These are phyloP conservation scores for Eucalyptus brandiana DNA, from an alignment of 345 rosid genomes.

Conservation along the genomic window DNA sequence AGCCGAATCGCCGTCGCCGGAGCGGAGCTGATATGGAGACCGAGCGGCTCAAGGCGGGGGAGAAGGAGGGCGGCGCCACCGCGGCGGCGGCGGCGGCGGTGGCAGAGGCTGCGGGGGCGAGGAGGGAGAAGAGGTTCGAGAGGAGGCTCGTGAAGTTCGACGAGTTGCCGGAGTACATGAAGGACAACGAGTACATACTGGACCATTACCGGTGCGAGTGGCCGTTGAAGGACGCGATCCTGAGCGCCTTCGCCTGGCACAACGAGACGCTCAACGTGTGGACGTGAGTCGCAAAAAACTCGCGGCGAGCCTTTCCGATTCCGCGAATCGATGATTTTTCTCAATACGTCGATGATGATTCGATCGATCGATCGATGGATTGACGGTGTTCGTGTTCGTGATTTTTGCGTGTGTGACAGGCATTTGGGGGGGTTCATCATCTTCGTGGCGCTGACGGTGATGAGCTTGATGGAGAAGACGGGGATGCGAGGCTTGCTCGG, in stretches of 20 bases:
- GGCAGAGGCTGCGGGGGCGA: neutral
- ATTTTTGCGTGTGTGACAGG: constrained; percentile 16
- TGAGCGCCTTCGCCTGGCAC: constrained; percentile 80
- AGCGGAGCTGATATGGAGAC: neutral
- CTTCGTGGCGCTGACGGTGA: constrained; percentile 46
- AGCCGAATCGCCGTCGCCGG: neutral
- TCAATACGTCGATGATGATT: neutral
- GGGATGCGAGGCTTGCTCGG: constrained; percentile 42
- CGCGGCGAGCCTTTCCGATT: neutral
- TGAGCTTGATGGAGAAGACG: constrained; percentile 46
- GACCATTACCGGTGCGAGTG: constrained; percentile 89
- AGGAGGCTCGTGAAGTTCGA: constrained; percentile 50
- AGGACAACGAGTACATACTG: constrained; percentile 84
- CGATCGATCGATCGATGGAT: neutral
- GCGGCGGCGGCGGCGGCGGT: neutral
- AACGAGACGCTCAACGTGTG: constrained; percentile 93
- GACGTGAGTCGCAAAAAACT: constrained; percentile 41
- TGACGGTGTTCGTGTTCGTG: neutral
- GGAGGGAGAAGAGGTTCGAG: constrained; percentile 14
- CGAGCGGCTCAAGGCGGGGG: neutral
- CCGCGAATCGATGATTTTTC: neutral
- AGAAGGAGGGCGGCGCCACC: neutral
- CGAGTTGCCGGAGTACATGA: constrained; percentile 74
- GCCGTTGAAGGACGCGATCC: constrained; percentile 66
- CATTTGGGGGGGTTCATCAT: constrained; percentile 72